These are phyloP conservation scores for Cordyceps cicadae DNA, from an alignment of 2,329 filamentous ascomycete genomes.

Conservation along the genomic window DNA sequence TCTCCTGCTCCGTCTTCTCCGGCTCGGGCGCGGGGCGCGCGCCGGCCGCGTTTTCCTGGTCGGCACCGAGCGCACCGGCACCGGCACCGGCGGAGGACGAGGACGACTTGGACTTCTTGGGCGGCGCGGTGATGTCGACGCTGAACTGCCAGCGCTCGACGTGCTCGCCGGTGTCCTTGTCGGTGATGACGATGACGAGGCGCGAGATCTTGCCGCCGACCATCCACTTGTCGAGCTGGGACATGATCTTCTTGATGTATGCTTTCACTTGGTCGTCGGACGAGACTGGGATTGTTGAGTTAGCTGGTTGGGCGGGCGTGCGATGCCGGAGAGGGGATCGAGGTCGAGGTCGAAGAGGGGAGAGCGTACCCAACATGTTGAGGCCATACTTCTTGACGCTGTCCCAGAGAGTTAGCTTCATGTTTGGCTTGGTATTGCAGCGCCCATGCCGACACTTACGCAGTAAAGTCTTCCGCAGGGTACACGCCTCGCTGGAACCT, in stretches of 20 bases:
- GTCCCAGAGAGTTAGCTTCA: not conserved
- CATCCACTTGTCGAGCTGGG: slow-evolving; percentile 97
- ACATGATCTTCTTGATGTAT: slow-evolving; percentile 99
- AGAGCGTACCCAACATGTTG: slow-evolving; percentile 72
- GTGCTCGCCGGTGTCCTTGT: slow-evolving; percentile 93
- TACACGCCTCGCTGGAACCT: slow-evolving; percentile 83
- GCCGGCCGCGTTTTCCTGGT: slow-evolving; percentile 61
- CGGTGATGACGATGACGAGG: slow-evolving; percentile 91
- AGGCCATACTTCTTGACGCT: slow-evolving; percentile 97
- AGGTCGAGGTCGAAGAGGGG: not conserved
- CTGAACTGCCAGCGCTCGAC: slow-evolving; percentile 98
- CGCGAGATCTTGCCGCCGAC: slow-evolving; percentile 93
- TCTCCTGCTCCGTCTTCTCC: slow-evolving; percentile 87
- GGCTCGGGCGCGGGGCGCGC: slow-evolving; percentile 29
- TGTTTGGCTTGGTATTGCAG: not conserved
- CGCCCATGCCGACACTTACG: slow-evolving; percentile 43
- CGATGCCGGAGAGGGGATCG: not conserved
- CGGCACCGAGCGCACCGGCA: slow-evolving; percentile 35
- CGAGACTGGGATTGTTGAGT: slow-evolving; percentile 51
- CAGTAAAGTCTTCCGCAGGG: slow-evolving; percentile 92
- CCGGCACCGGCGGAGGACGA: slow-evolving; percentile 39
- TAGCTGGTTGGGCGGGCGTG: not conserved
- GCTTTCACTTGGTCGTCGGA: slow-evolving; percentile 97
- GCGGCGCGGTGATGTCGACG: slow-evolving; percentile 42
- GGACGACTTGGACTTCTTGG: slow-evolving; percentile 30